These are phyloP conservation scores for Pichia heedii DNA, from an alignment of 805 yeast genomes.

Conservation along the genomic window DNA sequence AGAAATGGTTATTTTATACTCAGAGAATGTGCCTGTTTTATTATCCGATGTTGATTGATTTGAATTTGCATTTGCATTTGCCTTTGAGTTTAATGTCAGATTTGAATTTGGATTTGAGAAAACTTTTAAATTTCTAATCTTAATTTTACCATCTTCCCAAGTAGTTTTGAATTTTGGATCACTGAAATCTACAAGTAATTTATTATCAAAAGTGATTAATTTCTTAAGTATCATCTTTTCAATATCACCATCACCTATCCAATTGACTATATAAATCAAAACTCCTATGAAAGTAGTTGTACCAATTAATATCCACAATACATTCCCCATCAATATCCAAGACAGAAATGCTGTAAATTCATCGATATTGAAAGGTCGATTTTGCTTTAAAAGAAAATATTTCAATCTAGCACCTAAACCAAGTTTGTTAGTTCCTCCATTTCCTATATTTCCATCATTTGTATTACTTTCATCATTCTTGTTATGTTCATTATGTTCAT, in stretches of 20 bases:
- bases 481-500: not conserved
- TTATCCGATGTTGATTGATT: no score
- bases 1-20: slow-evolving; percentile 32
- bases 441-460: not conserved
- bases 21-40: no score
- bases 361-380: slow-evolving; percentile 39
- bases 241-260: slow-evolving; percentile 21
- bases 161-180: slow-evolving; percentile 32
- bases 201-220: slow-evolving; percentile 26
- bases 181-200: slow-evolving; percentile 21
- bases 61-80: no score
- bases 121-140: slow-evolving; percentile 34
- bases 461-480: not conserved
- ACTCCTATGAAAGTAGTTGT: slow-evolving; percentile 49
- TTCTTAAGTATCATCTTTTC: slow-evolving; percentile 21
- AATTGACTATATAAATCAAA: slow-evolving; percentile 36
- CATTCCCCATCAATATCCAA: slow-evolving; percentile 49
- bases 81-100: slow-evolving; percentile 9
- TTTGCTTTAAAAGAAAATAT: slow-evolving; percentile 42
- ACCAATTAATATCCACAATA: slow-evolving; percentile 46
- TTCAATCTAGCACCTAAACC: slow-evolving; percentile 17
- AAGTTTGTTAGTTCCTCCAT: no score
- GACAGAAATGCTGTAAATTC: slow-evolving; percentile 47
- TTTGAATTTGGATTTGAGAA: slow-evolving; percentile 6
- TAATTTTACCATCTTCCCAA: slow-evolving; percentile 41